Base-by-base conservation (phyloP, 192 early-diverging fungal species). In the Coemansia nantahalensis region DNA sequence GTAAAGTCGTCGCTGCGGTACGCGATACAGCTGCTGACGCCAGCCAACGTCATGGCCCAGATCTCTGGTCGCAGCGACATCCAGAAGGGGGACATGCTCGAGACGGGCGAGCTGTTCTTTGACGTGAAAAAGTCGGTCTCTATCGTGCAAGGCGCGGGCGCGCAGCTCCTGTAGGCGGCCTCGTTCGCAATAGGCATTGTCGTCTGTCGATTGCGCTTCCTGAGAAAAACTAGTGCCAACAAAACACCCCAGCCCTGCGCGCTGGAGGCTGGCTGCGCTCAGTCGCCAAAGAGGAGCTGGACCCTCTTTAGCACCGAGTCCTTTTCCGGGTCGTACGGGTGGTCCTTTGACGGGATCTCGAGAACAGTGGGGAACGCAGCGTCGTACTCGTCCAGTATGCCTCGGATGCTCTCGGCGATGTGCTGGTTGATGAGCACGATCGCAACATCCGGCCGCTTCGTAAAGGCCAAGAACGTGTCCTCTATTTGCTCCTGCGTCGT, bases 321-420 rank as follows among this genome's bases (percentile, higher is more conserved):
- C 71, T 88, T 89, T 53, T 82, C 79, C 19, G 87, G 87, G 77
- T 95, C 92, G 72, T 99, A 99, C 31, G 95, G 97, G 59, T 96
- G 91, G 69, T 99, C 95, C 80, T 99, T 99, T 40, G 93, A 95
- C 33, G 97, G 97, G 47, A 99, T 96, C 67, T 99, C 97, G 48
- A 99, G 83, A 16, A 99, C 83, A 8, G 97, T 95, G 5, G 97
- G 97, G 70, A 97, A 99, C 5, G 94, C 93, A 33, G 86, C 85
- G 30, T 84, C 76, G 63, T 98, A 86, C 37, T 87, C 89, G 59
- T 99, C 97, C 45, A 99, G 71, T 53, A 93, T 70, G 16, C 84
- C 80, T 22, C 97, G 81, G 51, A 99, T 95, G 55, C 87, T 83
- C 34, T 99, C 90, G 19, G 95, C 97, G 37, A 99, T 84, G 65